Conservation (phyloP, 495 filamentous ascomycete species). For the Penicillium riverlandense region DNA sequence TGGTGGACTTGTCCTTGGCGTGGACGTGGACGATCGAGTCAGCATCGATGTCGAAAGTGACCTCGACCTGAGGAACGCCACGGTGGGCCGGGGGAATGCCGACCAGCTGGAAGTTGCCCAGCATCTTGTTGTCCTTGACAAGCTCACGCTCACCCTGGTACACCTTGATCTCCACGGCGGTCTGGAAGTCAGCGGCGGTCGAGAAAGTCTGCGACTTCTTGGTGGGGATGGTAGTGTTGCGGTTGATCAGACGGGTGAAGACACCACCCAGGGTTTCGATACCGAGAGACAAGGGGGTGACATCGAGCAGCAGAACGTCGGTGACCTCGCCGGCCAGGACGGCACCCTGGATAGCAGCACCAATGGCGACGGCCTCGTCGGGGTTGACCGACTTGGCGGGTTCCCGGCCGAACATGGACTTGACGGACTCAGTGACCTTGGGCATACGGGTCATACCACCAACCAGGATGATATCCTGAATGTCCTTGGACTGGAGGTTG, state of each 20-base stretch:
- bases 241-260: conserved; percentile 98
- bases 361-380: conserved; percentile 97
- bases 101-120: conserved; percentile 99
- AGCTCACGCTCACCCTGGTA: conserved; percentile 99
- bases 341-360: conserved; percentile 96
- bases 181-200: conserved; percentile 98
- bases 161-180: conserved; percentile 99
- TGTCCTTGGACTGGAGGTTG: conserved; percentile 85
- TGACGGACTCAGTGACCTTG: conserved; percentile 96
- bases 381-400: conserved; percentile 99
- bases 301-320: conserved; percentile 92
- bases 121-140: conserved; percentile 96
- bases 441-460: conserved; percentile 99
- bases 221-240: conserved; percentile 98
- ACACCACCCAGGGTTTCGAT: conserved; percentile 99
- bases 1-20: conserved; percentile 98
- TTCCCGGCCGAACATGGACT: conserved; percentile 95
- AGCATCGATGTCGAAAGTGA: conserved; percentile 99
- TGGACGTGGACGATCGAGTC: conserved; percentile 98
- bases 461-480: conserved; percentile 97
- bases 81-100: conserved; percentile 96
- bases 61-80: conserved; percentile 96
- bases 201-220: conserved; percentile 99
- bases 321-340: conserved; percentile 96
- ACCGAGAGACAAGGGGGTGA: conserved; percentile 95